Base-by-base conservation (phyloP, 2,329 filamentous ascomycete species). In the Pseudogymnoascus verrucosus region DNA sequence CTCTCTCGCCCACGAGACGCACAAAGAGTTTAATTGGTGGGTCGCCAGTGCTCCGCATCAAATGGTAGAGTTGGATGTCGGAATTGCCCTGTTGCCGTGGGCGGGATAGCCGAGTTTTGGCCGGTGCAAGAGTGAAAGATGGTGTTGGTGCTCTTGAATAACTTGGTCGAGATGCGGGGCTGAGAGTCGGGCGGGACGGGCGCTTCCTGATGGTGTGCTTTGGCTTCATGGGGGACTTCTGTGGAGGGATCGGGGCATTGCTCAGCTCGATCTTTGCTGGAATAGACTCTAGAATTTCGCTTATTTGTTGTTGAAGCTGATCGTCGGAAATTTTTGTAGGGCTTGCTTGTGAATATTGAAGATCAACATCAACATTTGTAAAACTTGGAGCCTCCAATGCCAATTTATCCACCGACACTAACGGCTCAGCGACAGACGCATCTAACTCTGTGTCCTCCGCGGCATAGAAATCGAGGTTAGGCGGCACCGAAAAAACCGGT, bases 21-120 rank as follows among this genome's bases (percentile, higher is more conserved):
- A 99, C 93, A 71, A 96, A 96, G 4, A 99, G 84, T 76, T 97
- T 98, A 72, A 97, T 93, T 0, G 95, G 95, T 11, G 91, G 85
- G 67, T 95, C 88, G 64, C 90, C 90, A 37, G 89, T 91, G 16
- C 89, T 87, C 59, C 92, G 86, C 12, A 91, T 91, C 39, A 99
- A 83, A 76, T 98, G 93, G 71, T 98, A 99, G 2, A 97, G 82
- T 74, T 93, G 92, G 71, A 96, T 93, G 65, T 93, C 93, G 61
- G 87, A 84, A 64, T 87, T 83, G 54, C 78, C 77, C 63, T 76
- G 76, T 28, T 78, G 77, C 26, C 81, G 78, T 0, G 79, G 76
- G 7, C 83, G 80, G 2, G 77, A 70, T 21, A 65, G 69, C 69
- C 83, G 82, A 19, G 75, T 72, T 64, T 76, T 75, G 14, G 80